Evolutionary conservation across 805 yeast species (phyloP).

Genomic region (Saccharomyces mikatae): DNA sequence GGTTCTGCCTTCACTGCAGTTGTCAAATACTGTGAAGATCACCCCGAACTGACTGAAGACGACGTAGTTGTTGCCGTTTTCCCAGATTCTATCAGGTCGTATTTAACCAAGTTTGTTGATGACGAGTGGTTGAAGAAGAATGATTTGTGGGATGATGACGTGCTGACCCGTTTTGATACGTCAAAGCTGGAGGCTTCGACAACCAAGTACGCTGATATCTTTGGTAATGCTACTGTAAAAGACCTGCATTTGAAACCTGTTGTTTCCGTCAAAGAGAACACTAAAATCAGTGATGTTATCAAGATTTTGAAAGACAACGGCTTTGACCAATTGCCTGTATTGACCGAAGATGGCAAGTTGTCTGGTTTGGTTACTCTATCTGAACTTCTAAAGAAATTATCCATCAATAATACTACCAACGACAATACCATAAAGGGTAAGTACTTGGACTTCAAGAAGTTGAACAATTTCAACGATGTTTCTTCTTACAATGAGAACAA

Average conservation of each 20-base stretch:
- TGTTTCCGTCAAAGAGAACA: constrained; percentile 56
- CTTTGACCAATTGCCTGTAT: constrained; percentile 79
- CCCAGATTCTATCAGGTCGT: constrained; percentile 84
- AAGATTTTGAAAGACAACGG: constrained; percentile 65
- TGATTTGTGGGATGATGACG: constrained; percentile 55
- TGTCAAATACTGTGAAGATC: constrained; percentile 55
- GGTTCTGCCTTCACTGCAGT: constrained; percentile 81
- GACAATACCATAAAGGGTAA: constrained; percentile 40
- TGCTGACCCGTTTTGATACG: constrained; percentile 31
- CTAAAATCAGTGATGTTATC: constrained; percentile 56
- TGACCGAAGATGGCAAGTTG: constrained; percentile 47
- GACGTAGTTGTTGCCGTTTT: constrained; percentile 72
- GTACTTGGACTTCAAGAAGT: constrained; percentile 66
- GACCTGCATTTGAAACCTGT: constrained; percentile 74
- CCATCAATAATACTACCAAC: constrained; percentile 51
- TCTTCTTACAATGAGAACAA: constrained; percentile 56
- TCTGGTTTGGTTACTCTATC: constrained; percentile 74
- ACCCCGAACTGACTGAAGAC: constrained; percentile 54
- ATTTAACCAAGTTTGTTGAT: constrained; percentile 78
- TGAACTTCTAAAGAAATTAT: constrained; percentile 56
- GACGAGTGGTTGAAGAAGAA: constrained; percentile 85
- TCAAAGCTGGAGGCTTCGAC: constrained; percentile 11
- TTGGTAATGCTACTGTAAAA: constrained; percentile 50
- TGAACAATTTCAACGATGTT: constrained; percentile 51
- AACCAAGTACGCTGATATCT: constrained; percentile 34